A percentile compares a stretch with the other conserved stretches of the same genome.
These are phyloP conservation scores for Podaxis sp. DNA, from an alignment of 768 basidiomycete genomes.

Conservation along the genomic window DNA sequence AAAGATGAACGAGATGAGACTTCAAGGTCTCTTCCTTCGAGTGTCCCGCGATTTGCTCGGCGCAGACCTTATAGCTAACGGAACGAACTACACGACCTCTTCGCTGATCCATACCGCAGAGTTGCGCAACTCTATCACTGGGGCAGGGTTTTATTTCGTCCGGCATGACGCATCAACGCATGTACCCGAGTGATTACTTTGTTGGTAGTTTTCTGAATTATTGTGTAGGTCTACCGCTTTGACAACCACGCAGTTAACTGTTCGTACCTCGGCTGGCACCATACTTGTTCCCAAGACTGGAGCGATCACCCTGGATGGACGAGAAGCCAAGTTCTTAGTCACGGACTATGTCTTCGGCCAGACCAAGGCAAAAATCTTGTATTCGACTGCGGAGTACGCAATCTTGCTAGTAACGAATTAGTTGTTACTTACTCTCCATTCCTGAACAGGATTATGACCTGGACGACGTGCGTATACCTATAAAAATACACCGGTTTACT, in stretches of 20 bases:
- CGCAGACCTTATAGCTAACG: constrained; percentile 45
- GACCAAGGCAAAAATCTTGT: constrained; percentile 48
- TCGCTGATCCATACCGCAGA: constrained; percentile 44
- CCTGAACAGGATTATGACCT: constrained; percentile 47
- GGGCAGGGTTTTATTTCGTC: constrained; percentile 47
- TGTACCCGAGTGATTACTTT: constrained; percentile 9
- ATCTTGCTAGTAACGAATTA: constrained; percentile 16
- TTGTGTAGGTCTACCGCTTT: constrained; percentile 41
- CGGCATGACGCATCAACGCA: constrained; percentile 47
- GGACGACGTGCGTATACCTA: constrained; percentile 44
- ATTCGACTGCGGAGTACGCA: constrained; percentile 69
- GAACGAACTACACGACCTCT: constrained; percentile 49
- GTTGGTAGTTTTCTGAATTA: background rate
- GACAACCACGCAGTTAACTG: constrained; percentile 41
- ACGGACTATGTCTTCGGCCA: constrained; percentile 74
- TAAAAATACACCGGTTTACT: constrained; percentile 17
- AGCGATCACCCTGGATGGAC: constrained; percentile 61
- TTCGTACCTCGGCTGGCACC: constrained; percentile 41
- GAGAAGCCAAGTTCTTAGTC: constrained; percentile 72
- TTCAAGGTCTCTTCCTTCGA: constrained; percentile 55
- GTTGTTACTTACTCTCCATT: background rate
- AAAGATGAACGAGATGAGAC: constrained; percentile 54
- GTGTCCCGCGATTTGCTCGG: constrained; percentile 49
- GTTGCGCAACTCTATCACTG: constrained; percentile 43
- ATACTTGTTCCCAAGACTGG: constrained; percentile 39